Base-by-base conservation (phyloP, 345 rosid genomes). In the Hibiscus mutabilis region DNA sequence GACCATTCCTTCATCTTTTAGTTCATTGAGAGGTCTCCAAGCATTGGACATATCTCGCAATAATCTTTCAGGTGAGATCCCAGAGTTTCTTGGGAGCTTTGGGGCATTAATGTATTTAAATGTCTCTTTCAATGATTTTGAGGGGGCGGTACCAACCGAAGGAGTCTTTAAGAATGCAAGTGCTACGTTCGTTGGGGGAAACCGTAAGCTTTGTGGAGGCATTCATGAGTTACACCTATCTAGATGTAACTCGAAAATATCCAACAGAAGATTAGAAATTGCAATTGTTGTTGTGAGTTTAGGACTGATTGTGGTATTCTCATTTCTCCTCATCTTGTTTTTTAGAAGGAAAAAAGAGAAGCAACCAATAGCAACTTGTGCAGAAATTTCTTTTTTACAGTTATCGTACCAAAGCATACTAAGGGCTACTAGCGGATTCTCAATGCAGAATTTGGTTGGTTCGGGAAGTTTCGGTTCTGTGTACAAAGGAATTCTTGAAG, bases 141-240 rank as follows among this genome's bases (percentile, higher is more conserved):
- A 84, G 46, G 86, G 88, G 2, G 71, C n/a, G n/a, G n/a, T n/a
- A 55, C 86, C 83, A 10, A 7, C 7, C 8, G 27, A 46, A 66
- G 85, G 90, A 15, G 40, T 76, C 3, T 82, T 84, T 57, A 25
- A 10, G 47, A 79, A 82, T 72, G 67, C 65, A 1, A 84, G 80
- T 61, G 80, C 73, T 8, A 16, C 73, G 21, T 77, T 73, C 0
- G n/a, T 86, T 27, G 7, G 5, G 0, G 85, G 85, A 15, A 86
- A 82, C 6, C 14, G 0, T 21, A 70, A 76, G 35, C 83, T 84
- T 21, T 84, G 83, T 60, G 82, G 85, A 7, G 87, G 85, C 12
- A 13, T 71, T 5, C 60, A 60, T 18, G 16, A 29, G 12, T 22
- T 35, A 18, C 37, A 67, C 19, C 16, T 74, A n/a, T 72, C 70